Conservation (phyloP, 148 eudicot species). For the Pharnaceum exiguum region DNA sequence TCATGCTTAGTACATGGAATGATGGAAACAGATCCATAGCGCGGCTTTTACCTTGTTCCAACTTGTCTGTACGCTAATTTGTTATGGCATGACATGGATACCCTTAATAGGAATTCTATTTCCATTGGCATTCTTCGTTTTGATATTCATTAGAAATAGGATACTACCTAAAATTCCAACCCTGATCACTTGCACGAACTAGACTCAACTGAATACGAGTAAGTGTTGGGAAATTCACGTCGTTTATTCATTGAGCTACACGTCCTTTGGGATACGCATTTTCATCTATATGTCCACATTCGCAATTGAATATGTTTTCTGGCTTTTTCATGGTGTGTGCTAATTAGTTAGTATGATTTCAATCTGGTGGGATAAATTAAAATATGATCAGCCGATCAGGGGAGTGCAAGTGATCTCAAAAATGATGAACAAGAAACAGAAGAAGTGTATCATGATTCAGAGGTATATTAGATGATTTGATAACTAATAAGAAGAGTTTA, state of each 20-base stretch:
- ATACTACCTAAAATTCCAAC: constrained; percentile 46
- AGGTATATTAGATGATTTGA: constrained; percentile 44
- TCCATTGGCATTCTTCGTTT: constrained; percentile 57
- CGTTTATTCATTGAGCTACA: constrained; percentile 5
- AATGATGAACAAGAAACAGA: constrained; percentile 20
- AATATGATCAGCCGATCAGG: too few relatives aligned
- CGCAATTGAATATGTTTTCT: too few relatives aligned
- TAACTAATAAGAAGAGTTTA: constrained; percentile 50
- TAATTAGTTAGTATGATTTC: too few relatives aligned
- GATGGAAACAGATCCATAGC: constrained; percentile 46
- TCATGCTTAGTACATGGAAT: constrained; percentile 60
- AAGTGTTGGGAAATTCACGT: constrained; percentile 17
- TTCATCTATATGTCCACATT: too few relatives aligned
- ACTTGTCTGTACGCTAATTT: constrained; percentile 41
- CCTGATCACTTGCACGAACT: constrained; percentile 44
- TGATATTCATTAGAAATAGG: constrained; percentile 43
- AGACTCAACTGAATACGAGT: constrained; percentile 71
- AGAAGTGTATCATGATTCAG: constrained; percentile 23
- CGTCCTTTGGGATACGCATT: constrained; percentile 8
- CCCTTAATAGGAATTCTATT: constrained; percentile 66
- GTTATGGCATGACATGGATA: constrained; percentile 75
- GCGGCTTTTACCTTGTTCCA: constrained; percentile 46
- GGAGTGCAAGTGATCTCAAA: background rate
- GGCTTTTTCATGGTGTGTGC: too few relatives aligned
- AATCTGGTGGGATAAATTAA: too few relatives aligned